Base-by-base conservation (phyloP, 371 early-diverging fungal genomes). In the Lichtheimia ornata region DNA sequence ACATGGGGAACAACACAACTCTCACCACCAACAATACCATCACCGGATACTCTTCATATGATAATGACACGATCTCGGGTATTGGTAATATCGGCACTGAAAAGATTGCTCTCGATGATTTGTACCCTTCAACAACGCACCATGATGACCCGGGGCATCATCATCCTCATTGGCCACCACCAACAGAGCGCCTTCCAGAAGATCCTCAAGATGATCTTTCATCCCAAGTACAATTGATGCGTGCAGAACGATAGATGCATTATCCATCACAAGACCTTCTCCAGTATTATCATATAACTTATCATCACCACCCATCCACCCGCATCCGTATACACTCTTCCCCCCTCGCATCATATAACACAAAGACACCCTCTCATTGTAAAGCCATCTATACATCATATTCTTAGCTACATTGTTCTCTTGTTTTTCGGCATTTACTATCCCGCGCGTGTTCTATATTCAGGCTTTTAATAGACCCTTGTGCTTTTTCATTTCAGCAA, bases 161-260 rank as follows among this genome's bases (percentile, higher is more conserved):
- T 0, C 28, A 28, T 28, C 28, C 28, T 28, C 28, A 35, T 35
- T 35, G 35, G 35, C 35, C 35, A 35, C 47, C 47, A 47, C 18
- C 47, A 47, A 47, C 47, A 47, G 22, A 47, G 17, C 47, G 47
- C n/a, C 47, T 35, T 35, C 54, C 54, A 20, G 54, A 54, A 54
- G 54, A 54, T 54, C 54, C 54, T 20, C 45, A 56, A 30, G 61
- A 61, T 27, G 61, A 61, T 53, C 53, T 61, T 20, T 52, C 53
- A 25, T 61, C 61, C 12, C 61, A 61, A 30, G 53, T 61, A 28
- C 61, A 52, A 6, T 45, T 61, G 43, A 53, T 61, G 22, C 41
- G 53, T 15, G 25, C 17, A n/a, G 25, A 28, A 15, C 51, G 41
- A 15, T 58, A 56, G 41, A 43, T 55, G 40, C 45, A 40, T 44